Evolutionary conservation across 306 rosid genomes (phyloP).

Genomic region (Rosa rugosa): DNA sequence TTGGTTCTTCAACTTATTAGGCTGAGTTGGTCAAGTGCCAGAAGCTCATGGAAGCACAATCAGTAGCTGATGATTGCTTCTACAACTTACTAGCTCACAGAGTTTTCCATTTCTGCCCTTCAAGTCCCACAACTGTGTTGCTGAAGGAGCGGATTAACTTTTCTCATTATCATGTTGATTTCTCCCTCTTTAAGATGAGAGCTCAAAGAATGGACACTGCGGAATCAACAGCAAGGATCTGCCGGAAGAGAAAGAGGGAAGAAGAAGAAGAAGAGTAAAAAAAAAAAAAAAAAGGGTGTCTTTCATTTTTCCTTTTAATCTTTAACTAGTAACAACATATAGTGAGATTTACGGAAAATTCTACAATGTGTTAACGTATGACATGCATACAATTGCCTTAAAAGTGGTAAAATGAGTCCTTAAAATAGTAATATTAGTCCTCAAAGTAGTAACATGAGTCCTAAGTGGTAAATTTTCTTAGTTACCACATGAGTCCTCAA

Average conservation of each 20-base stretch:
- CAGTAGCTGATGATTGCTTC: neutral
- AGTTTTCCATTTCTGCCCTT: constrained; percentile 22
- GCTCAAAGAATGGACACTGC: neutral
- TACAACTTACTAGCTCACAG: constrained; percentile 7
- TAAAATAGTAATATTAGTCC: no score
- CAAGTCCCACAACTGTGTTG: constrained; percentile 55
- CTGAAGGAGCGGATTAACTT: constrained; percentile 23
- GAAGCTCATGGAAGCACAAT: constrained; percentile 33
- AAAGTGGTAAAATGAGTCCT: no score
- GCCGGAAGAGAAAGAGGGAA: constrained; percentile 20
- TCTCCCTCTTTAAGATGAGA: constrained; percentile 17
- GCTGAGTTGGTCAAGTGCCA: constrained; percentile 43
- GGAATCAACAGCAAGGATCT: neutral
- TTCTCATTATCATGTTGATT: constrained; percentile 15
- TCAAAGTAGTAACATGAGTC: no score
- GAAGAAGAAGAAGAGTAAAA: neutral
- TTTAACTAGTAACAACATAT: neutral
- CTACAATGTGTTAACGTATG: no score
- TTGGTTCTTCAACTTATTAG: constrained; percentile 14
- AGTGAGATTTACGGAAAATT: neutral
- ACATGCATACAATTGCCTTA: no score
- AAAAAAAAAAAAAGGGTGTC: no score
- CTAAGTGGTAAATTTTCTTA: no score
- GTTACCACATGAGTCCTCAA: no score
- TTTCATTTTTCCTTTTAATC: neutral